phyloP scores from a whole-genome alignment of 345 rosid species.

The Gynandropsis gynandra region DNA sequence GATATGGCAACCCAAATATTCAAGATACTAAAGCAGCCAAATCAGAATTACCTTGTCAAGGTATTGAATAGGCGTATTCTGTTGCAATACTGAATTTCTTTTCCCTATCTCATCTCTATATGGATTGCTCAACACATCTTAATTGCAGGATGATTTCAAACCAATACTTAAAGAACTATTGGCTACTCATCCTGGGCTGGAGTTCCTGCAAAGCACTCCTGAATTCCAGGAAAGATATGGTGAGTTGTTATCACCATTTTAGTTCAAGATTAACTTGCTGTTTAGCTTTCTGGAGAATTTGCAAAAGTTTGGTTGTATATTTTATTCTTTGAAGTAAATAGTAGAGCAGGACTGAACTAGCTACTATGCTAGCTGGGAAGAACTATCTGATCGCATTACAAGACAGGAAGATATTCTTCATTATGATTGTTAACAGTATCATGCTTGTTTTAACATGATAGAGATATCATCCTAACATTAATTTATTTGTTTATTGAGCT shows the following conservation, averaged over 20 bases:
- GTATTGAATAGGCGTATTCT: constrained; percentile 27
- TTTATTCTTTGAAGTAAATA: too few relatives aligned
- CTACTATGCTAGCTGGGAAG: too few relatives aligned
- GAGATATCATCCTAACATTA: too few relatives aligned
- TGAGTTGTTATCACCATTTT: constrained; percentile 13
- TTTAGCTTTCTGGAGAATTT: too few relatives aligned
- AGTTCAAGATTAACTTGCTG: too few relatives aligned
- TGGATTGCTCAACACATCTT: constrained; percentile 12
- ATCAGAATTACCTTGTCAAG: constrained; percentile 61
- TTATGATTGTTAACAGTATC: too few relatives aligned
- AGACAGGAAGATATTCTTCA: too few relatives aligned
- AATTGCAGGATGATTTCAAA: constrained; percentile 71
- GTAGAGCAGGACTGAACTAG: too few relatives aligned
- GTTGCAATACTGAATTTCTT: background rate
- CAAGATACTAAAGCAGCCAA: constrained; percentile 66
- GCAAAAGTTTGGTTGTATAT: too few relatives aligned
- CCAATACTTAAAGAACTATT: constrained; percentile 77
- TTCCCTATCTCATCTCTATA: background rate
- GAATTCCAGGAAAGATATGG: constrained; percentile 95
- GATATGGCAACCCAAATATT: constrained; percentile 58
- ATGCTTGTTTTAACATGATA: too few relatives aligned
- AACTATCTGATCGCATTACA: too few relatives aligned
- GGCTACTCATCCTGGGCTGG: constrained; percentile 78
- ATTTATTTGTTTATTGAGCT: too few relatives aligned
- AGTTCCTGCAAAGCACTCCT: constrained; percentile 65